Evolutionary conservation across 2,329 filamentous ascomycete genomes (phyloP).

Genomic region (Pseudocercospora eumusae): DNA sequence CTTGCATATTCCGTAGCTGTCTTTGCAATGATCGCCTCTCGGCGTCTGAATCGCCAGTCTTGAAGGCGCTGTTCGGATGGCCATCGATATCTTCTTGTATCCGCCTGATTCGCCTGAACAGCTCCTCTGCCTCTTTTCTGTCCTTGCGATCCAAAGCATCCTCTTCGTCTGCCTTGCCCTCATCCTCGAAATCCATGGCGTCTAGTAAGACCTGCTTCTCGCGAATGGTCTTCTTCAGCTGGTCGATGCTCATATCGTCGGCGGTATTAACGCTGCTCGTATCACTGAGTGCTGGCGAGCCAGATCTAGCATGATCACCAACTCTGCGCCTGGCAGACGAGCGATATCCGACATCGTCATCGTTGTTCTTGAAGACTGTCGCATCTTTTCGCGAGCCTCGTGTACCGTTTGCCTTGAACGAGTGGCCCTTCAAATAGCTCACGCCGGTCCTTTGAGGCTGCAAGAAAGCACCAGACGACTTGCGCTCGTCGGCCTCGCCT

Average conservation of each 20-base stretch:
- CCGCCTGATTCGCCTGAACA: conserved; percentile 87
- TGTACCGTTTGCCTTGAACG: conserved; percentile 66
- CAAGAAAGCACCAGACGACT: conserved; percentile 83
- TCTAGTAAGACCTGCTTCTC: conserved; percentile 94
- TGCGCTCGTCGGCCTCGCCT: conserved; percentile 84
- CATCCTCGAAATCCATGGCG: conserved; percentile 94
- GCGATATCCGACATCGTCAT: conserved; percentile 79
- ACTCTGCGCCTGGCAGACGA: conserved; percentile 89
- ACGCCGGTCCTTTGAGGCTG: conserved; percentile 97
- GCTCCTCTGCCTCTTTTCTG: conserved; percentile 85
- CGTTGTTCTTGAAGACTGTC: conserved; percentile 95
- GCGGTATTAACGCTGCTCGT: conserved; percentile 59
- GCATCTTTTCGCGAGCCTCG: conserved; percentile 79
- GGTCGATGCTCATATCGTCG: conserved; percentile 82
- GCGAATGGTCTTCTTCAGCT: conserved; percentile 86
- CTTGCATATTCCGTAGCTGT: conserved; percentile 83
- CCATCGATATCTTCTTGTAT: conserved; percentile 93
- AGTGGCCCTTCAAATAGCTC: conserved; percentile 94
- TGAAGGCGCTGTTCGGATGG: conserved; percentile 74
- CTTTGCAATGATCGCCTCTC: conserved; percentile 84
- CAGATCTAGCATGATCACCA: conserved; percentile 67
- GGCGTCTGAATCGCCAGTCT: conserved; percentile 77
- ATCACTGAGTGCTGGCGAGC: conserved; percentile 70
- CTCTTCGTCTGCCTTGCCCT: conserved; percentile 85
- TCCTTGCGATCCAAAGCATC: conserved; percentile 88